Evolutionary conservation across 345 rosid genomes (phyloP).

Genomic region (Crucihimalaya himalaica): DNA sequence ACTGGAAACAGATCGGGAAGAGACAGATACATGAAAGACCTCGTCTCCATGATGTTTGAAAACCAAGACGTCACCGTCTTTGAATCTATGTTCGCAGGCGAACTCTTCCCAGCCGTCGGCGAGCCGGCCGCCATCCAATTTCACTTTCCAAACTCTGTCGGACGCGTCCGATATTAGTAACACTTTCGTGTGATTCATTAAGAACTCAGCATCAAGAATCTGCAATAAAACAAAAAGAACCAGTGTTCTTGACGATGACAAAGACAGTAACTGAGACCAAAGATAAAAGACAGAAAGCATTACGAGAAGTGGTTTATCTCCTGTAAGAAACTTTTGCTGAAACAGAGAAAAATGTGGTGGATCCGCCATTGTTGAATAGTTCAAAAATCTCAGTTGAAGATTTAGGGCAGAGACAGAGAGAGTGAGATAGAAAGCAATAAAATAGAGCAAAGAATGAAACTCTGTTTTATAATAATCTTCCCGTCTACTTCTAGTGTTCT

Average conservation of each 20-base stretch:
- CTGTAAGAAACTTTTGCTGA: not conserved
- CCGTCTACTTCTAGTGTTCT: not conserved
- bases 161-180: conserved; percentile 20
- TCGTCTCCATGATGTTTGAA: conserved; percentile 33
- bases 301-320: conserved; percentile 31
- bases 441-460: not conserved
- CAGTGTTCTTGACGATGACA: not conserved
- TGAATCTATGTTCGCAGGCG: conserved; percentile 1
- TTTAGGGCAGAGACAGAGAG: not conserved
- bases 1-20: conserved; percentile 1
- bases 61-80: conserved; percentile 26
- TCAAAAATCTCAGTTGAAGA: not conserved
- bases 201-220: conserved; percentile 25
- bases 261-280: not conserved
- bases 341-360: not conserved
- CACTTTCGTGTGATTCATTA: conserved; percentile 22
- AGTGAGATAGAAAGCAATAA: not conserved
- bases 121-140: conserved; percentile 5
- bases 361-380: conserved; percentile 26
- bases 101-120: conserved; percentile 37
- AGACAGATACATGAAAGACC: conserved; percentile 24
- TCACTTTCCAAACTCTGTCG: conserved; percentile 23
- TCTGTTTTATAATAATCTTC: not conserved
- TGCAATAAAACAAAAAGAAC: not conserved
- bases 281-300: not conserved